Conservation (phyloP, 768 basidiomycete species). For the Agrocybe praecox region DNA sequence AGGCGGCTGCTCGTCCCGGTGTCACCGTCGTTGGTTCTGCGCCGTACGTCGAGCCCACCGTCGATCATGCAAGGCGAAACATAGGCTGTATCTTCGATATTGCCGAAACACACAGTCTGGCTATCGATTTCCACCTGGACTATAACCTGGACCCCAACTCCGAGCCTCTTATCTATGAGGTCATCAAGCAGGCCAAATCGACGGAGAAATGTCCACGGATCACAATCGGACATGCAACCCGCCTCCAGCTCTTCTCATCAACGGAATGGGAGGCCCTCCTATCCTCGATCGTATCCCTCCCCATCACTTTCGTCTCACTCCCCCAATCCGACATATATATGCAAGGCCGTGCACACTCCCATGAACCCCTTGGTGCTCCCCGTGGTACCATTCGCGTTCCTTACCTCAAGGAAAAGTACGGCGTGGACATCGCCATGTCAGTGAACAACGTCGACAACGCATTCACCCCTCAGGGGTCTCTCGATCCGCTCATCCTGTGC, state of each 20-base stretch:
- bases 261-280: constrained; percentile 47
- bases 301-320: constrained; percentile 56
- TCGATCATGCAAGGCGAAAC: constrained; percentile 50
- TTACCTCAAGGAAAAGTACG: constrained; percentile 43
- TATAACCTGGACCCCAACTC: constrained; percentile 57
- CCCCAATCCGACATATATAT: constrained; percentile 72
- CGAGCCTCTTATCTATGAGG: constrained; percentile 58
- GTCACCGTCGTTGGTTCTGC: constrained; percentile 64
- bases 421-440: constrained; percentile 53
- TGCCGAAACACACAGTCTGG: constrained; percentile 37
- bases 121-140: constrained; percentile 68
- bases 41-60: constrained; percentile 61
- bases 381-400: constrained; percentile 59
- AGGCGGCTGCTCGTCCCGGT: constrained; percentile 39
- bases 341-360: constrained; percentile 49
- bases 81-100: constrained; percentile 54
- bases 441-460: constrained; percentile 71
- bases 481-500: constrained; percentile 63
- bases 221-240: constrained; percentile 63
- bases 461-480: constrained; percentile 68
- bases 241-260: constrained; percentile 48
- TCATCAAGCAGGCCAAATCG: constrained; percentile 40
- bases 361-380: constrained; percentile 43
- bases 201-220: constrained; percentile 35
- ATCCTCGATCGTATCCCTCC: constrained; percentile 42